Conservation (phyloP, 202 grass and related monocot species). For the Digitaria exilis region DNA sequence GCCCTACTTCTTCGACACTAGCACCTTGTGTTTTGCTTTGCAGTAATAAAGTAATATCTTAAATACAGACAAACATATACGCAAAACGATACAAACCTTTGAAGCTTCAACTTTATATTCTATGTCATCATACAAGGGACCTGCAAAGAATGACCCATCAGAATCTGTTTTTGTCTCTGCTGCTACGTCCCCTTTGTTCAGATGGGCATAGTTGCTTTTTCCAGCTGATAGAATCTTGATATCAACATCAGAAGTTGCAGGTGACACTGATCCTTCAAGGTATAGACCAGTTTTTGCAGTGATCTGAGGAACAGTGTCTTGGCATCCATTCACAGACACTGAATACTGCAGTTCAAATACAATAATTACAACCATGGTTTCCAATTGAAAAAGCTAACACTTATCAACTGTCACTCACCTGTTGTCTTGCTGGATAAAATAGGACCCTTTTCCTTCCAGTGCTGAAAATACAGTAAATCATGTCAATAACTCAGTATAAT, state of each 20-base stretch:
- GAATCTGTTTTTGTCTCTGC: conserved; percentile 75
- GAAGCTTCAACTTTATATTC: conserved; percentile 84
- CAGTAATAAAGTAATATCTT: not conserved
- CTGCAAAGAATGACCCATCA: conserved; percentile 77
- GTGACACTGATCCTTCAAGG: conserved; percentile 84
- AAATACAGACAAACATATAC: conserved; percentile 26
- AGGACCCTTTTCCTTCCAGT: conserved; percentile 66
- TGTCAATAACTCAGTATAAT: conserved; percentile 16
- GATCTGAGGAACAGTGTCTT: conserved; percentile 67
- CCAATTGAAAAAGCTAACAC: conserved; percentile 9
- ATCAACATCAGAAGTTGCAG: conserved; percentile 73
- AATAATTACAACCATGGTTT: conserved; percentile 17
- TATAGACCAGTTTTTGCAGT: conserved; percentile 79
- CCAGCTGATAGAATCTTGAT: conserved; percentile 72
- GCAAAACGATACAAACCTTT: conserved; percentile 59
- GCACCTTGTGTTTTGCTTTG: not conserved
- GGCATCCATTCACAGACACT: conserved; percentile 72
- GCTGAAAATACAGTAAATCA: conserved; percentile 50
- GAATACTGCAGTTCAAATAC: conserved; percentile 68
- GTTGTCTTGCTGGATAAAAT: conserved; percentile 85
- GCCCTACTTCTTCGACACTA: not conserved
- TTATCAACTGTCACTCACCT: conserved; percentile 49
- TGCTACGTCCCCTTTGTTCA: conserved; percentile 82
- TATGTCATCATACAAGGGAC: conserved; percentile 89
- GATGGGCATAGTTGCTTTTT: conserved; percentile 62